Conservation (phyloP, 371 early-diverging fungal genomes). For the Syncephalis plumigaleata region DNA sequence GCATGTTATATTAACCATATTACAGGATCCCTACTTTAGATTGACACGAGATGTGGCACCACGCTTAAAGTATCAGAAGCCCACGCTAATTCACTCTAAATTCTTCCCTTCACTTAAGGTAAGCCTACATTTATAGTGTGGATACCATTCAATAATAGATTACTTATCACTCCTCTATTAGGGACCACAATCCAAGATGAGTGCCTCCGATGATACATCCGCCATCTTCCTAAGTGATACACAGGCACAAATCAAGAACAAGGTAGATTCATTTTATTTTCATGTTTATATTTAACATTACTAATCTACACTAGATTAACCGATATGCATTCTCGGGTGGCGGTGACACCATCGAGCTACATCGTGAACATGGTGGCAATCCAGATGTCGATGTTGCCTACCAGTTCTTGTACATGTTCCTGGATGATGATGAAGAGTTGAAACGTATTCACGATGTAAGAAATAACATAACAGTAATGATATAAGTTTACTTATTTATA, state of each 20-base stretch:
- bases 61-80: constrained; percentile 92
- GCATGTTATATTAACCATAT: background rate
- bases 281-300: background rate
- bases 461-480: background rate
- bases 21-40: constrained; percentile 96
- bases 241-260: constrained; percentile 90
- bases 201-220: constrained; percentile 77
- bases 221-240: constrained; percentile 97
- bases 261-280: constrained; percentile 21
- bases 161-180: background rate
- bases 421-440: constrained; percentile 92
- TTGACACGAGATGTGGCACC: constrained; percentile 95
- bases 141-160: background rate
- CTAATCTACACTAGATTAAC: constrained; percentile 44
- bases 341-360: constrained; percentile 83
- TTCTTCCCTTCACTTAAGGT: constrained; percentile 95
- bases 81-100: constrained; percentile 84
- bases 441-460: constrained; percentile 38
- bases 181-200: constrained; percentile 98
- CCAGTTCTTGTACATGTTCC: constrained; percentile 94
- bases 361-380: constrained; percentile 81
- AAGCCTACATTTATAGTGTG: constrained; percentile 4
- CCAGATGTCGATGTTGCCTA: constrained; percentile 95
- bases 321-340: constrained; percentile 96
- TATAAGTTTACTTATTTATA: background rate